Evolutionary conservation across 1,284 basidiomycete genomes (phyloP).

Genomic region (Peniophora sp.): DNA sequence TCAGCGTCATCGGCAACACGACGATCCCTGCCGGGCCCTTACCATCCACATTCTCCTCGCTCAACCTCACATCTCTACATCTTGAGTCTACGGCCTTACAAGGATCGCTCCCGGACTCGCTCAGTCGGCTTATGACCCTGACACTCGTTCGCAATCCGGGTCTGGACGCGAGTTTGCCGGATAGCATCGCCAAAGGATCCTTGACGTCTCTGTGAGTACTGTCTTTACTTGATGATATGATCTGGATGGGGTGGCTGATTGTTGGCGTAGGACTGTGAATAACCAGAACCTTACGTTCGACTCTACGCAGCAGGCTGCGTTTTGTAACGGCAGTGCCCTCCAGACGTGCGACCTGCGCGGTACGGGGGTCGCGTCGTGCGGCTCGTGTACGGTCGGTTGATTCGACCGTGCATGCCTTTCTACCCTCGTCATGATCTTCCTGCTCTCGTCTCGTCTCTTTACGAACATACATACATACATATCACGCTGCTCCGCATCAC

Average conservation of each 20-base stretch:
- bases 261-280: conserved; percentile 24
- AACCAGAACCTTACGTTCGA: conserved; percentile 24
- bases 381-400: conserved; percentile 12
- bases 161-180: conserved; percentile 34
- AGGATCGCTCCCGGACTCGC: conserved; percentile 24
- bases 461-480: too few relatives aligned
- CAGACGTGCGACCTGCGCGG: conserved; percentile 24
- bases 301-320: conserved; percentile 18
- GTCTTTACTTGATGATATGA: not conserved
- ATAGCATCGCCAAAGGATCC: conserved; percentile 24
- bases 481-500: too few relatives aligned
- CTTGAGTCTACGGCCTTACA: conserved; percentile 38
- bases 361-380: conserved; percentile 14
- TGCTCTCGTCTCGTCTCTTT: too few relatives aligned
- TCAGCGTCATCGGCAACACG: conserved; percentile 35
- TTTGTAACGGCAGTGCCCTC: conserved; percentile 20
- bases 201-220: conserved; percentile 34
- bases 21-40: conserved; percentile 34
- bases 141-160: conserved; percentile 36
- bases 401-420: not conserved
- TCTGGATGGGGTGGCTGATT: not conserved
- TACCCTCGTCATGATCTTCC: too few relatives aligned
- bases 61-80: conserved; percentile 32
- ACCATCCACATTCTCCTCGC: conserved; percentile 27
- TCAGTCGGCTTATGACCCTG: conserved; percentile 30